Conservation (phyloP, 352 stramenopile species). For the Albugo laibachii region DNA sequence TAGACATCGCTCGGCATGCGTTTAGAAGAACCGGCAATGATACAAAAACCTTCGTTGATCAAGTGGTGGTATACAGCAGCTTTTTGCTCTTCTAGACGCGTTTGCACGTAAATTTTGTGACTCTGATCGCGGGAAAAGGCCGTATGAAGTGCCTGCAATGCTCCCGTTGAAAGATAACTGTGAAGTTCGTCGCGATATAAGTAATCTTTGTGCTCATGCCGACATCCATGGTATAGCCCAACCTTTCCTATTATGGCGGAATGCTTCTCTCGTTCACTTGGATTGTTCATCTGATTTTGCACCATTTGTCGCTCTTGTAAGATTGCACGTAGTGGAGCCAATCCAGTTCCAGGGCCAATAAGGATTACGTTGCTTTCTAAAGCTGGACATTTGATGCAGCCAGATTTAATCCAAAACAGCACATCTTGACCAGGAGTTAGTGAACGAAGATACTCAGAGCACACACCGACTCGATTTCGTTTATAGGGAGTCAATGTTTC, state of each 20-base stretch:
- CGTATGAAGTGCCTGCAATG: constrained; percentile 54
- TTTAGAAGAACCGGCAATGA: constrained; percentile 80
- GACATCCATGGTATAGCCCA: constrained; percentile 78
- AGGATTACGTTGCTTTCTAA: constrained; percentile 51
- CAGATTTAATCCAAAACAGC: constrained; percentile 74
- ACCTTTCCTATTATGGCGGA: neutral
- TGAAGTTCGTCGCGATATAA: constrained; percentile 69
- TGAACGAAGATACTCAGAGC: constrained; percentile 52
- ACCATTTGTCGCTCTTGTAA: constrained; percentile 59
- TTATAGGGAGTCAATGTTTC: constrained; percentile 84
- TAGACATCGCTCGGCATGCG: constrained; percentile 84
- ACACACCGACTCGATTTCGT: constrained; percentile 57
- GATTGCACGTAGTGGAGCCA: constrained; percentile 82
- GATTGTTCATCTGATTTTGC: constrained; percentile 2
- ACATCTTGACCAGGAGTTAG: constrained; percentile 31
- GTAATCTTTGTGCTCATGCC: constrained; percentile 75
- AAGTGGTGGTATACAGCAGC: constrained; percentile 44
- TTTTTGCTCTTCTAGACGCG: constrained; percentile 64
- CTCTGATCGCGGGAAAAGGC: constrained; percentile 82
- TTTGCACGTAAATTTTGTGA: constrained; percentile 86
- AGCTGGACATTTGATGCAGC: constrained; percentile 41
- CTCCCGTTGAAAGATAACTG: constrained; percentile 17
- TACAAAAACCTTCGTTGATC: constrained; percentile 40
- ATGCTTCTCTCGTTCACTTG: constrained; percentile 8
- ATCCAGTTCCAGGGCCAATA: constrained; percentile 78